phyloP scores from a whole-genome alignment of 2,329 filamentous ascomycete genomes.

The Cladophialophora chaetospira region DNA sequence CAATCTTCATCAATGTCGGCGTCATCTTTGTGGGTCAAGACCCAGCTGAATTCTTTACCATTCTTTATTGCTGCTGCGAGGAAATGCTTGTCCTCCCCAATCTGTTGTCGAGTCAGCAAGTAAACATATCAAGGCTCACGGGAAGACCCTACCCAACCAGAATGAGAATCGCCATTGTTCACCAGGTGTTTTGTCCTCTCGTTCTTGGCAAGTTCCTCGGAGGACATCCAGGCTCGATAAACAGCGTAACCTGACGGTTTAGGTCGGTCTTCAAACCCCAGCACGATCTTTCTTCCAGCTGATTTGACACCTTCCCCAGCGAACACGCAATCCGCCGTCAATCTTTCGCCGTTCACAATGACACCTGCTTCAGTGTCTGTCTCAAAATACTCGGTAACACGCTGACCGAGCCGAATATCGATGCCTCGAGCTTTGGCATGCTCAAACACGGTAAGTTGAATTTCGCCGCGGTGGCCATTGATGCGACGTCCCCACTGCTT shows the following conservation, averaged over 20 bases:
- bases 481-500: conserved; percentile 37
- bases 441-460: conserved; percentile 39
- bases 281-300: conserved; percentile 30
- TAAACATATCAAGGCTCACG: not conserved
- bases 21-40: conserved; percentile 54
- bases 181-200: conserved; percentile 58
- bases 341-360: conserved; percentile 26
- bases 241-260: conserved; percentile 39
- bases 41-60: conserved; percentile 57
- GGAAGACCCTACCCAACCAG: conserved; percentile 42
- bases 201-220: conserved; percentile 52
- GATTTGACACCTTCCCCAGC: conserved; percentile 29
- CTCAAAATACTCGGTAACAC: conserved; percentile 38
- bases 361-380: conserved; percentile 39
- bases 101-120: conserved; percentile 3
- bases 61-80: conserved; percentile 56
- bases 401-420: conserved; percentile 36
- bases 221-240: conserved; percentile 38
- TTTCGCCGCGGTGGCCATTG: conserved; percentile 41
- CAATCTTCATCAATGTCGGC: conserved; percentile 57
- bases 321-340: conserved; percentile 27
- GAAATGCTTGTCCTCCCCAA: conserved; percentile 51
- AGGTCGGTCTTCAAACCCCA: conserved; percentile 39
- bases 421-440: conserved; percentile 36
- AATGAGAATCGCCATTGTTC: conserved; percentile 54